Evolutionary conservation across 176 grass and related monocot genomes (phyloP).

Genomic region (Sorghum bicolor): DNA sequence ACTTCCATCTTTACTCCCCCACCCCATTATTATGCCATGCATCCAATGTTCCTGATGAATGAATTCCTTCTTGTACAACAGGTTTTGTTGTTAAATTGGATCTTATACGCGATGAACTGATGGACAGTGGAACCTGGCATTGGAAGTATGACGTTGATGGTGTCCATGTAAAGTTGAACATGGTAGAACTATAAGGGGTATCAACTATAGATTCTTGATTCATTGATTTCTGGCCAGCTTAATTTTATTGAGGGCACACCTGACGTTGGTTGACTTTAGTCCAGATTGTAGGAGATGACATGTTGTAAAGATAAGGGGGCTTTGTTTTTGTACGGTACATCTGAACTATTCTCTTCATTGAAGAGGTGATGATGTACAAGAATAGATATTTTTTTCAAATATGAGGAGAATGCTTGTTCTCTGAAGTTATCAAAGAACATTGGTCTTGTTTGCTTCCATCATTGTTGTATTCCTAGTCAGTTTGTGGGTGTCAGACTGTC

Average conservation of each 20-base stretch:
- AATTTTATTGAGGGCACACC: slow-evolving; percentile 1
- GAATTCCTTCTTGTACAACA: slow-evolving; percentile 28
- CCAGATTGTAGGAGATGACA: slow-evolving; percentile 33
- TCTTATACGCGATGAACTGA: slow-evolving; percentile 47
- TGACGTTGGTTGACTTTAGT: slow-evolving; percentile 29
- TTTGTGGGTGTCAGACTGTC: neutral
- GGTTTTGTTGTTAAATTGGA: slow-evolving; percentile 66
- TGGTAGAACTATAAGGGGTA: slow-evolving; percentile 56
- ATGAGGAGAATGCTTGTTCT: slow-evolving; percentile 40
- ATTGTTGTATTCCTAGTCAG: neutral
- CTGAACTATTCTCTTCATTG: slow-evolving; percentile 1
- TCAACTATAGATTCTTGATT: slow-evolving; percentile 48
- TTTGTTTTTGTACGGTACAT: slow-evolving; percentile 22
- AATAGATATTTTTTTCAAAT: slow-evolving; percentile 13
- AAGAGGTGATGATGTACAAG: slow-evolving; percentile 40
- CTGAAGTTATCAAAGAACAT: neutral
- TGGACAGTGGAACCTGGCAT: slow-evolving; percentile 72
- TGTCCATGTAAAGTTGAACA: slow-evolving; percentile 67
- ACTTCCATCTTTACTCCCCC: neutral
- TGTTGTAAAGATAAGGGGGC: slow-evolving; percentile 13
- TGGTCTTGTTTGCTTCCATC: neutral
- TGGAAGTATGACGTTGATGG: slow-evolving; percentile 72
- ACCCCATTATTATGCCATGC: neutral
- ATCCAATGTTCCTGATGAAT: slow-evolving; percentile 11
- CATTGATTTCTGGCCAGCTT: slow-evolving; percentile 38